Conservation (phyloP, 192 early-diverging fungal species). For the Thamnidium elegans region DNA sequence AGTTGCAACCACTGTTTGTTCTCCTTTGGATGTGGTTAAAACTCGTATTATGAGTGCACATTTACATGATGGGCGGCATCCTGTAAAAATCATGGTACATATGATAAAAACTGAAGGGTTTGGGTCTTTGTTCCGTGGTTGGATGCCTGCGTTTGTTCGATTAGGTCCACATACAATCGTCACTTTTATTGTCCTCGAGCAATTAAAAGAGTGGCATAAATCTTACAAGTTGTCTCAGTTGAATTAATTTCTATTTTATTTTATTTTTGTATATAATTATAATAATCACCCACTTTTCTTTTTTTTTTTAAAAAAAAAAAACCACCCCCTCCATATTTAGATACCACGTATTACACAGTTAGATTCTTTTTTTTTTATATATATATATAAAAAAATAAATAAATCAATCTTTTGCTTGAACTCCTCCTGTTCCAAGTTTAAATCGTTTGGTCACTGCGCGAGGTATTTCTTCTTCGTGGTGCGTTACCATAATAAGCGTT, state of each 20-base stretch:
- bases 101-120: constrained; percentile 72
- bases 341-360: not conserved
- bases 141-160: constrained; percentile 79
- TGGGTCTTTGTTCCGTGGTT: constrained; percentile 77
- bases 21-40: constrained; percentile 80
- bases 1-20: constrained; percentile 70
- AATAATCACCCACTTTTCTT: constrained; percentile 1
- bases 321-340: too few relatives aligned
- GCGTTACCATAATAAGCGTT: constrained; percentile 54
- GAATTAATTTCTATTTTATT: not conserved
- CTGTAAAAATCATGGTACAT: constrained; percentile 33
- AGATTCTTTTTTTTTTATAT: not conserved
- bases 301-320: too few relatives aligned
- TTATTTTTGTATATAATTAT: constrained; percentile 1
- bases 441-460: constrained; percentile 26
- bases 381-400: not conserved
- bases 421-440: constrained; percentile 17
- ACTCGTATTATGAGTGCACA: constrained; percentile 78
- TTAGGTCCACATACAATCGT: constrained; percentile 83
- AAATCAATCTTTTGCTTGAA: constrained; percentile 5
- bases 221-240: constrained; percentile 3
- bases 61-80: constrained; percentile 22
- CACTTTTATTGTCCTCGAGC: constrained; percentile 80
- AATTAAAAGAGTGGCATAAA: constrained; percentile 47
- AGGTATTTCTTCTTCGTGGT: constrained; percentile 57